A percentile compares a stretch with the other conserved stretches of the same genome.
Conservation (phyloP, 148 eudicot species). For the Linanthus parryae region DNA sequence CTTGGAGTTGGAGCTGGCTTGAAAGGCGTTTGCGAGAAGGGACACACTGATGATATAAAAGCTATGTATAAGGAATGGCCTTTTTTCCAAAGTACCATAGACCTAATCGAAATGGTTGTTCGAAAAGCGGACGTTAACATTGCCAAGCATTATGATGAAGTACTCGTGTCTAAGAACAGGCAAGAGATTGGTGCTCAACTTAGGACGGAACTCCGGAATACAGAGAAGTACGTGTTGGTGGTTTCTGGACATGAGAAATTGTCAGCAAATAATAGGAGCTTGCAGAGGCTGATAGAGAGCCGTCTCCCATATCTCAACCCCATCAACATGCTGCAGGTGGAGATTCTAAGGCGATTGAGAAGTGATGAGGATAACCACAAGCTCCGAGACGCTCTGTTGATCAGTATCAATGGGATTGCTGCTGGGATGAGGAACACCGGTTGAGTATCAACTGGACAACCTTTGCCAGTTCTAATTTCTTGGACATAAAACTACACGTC, state of each 20-base stretch:
- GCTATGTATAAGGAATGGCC: conserved; percentile 94
- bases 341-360: conserved; percentile 72
- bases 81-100: conserved; percentile 73
- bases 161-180: conserved; percentile 55
- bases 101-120: conserved; percentile 84
- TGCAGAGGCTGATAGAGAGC: conserved; percentile 67
- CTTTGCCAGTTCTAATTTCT: no score
- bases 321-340: conserved; percentile 85
- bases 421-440: conserved; percentile 98
- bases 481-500: no score
- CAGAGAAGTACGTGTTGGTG: conserved; percentile 54
- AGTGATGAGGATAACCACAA: conserved; percentile 52
- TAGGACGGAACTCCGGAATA: conserved; percentile 52
- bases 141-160: conserved; percentile 75
- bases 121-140: conserved; percentile 74
- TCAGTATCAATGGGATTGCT: conserved; percentile 88
- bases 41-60: conserved; percentile 55
- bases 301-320: conserved; percentile 82
- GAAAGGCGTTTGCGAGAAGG: conserved; percentile 64
- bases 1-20: conserved; percentile 88
- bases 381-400: conserved; percentile 79
- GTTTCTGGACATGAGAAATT: conserved; percentile 72
- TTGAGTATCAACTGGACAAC: conserved; percentile 22
- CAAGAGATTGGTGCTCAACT: conserved; percentile 46
- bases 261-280: conserved; percentile 50